Conservation (phyloP, 257 asterid species). For the Rhazya stricta region DNA sequence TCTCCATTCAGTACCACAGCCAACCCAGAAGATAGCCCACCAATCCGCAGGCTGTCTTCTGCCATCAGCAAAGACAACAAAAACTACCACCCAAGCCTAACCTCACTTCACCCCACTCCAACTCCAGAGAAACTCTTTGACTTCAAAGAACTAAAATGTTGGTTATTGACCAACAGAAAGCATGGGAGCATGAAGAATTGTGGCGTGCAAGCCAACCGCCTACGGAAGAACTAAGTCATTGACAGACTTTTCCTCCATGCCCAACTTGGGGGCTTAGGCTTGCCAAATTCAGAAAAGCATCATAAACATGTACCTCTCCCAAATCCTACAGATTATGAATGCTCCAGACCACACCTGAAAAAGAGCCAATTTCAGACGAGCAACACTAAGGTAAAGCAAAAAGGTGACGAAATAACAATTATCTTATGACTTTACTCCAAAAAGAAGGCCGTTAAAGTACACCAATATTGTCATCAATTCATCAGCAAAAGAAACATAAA, state of each 20-base stretch:
- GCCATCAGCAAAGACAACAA: slow-evolving; percentile 55
- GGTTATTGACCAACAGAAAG: no score
- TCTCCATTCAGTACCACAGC: slow-evolving; percentile 72
- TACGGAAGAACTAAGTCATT: no score
- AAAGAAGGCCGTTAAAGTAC: no score
- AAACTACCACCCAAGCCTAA: slow-evolving; percentile 15
- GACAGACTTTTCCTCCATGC: no score
- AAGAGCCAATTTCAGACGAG: slow-evolving; percentile 12
- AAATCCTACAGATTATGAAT: slow-evolving; percentile 19
- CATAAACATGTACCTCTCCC: slow-evolving; percentile 2
- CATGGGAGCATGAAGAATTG: no score
- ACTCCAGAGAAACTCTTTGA: no score
- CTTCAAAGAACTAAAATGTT: no score
- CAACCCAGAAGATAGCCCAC: slow-evolving; percentile 83
- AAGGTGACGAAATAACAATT: neutral
- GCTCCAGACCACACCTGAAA: slow-evolving; percentile 37
- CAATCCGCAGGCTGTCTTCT: slow-evolving; percentile 66
- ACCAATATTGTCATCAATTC: neutral
- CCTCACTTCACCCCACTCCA: slow-evolving; percentile 1
- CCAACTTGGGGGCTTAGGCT: no score
- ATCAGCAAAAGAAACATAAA: neutral
- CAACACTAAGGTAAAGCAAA: neutral
- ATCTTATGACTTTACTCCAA: neutral
- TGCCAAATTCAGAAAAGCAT: slow-evolving; percentile 19
- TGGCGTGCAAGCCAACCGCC: no score